A percentile compares a stretch with the other conserved stretches of the same genome.
Conservation (phyloP, 345 rosid genomes). For the Citrus maxima region DNA sequence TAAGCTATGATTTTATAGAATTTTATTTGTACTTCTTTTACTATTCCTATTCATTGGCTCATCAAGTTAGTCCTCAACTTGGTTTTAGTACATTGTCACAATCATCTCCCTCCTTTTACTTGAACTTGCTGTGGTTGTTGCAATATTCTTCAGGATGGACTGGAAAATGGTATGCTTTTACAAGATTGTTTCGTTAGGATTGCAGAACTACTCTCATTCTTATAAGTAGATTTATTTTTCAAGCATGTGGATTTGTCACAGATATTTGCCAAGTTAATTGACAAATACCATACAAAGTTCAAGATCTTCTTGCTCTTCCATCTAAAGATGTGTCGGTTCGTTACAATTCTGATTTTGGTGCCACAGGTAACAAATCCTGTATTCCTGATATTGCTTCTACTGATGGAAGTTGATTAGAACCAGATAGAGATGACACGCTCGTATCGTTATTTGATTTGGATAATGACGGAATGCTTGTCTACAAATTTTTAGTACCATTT, state of each 20-base stretch:
- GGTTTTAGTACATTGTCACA: constrained; percentile 37
- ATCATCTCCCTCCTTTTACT: constrained; percentile 33
- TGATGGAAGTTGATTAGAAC: background rate
- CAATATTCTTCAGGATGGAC: constrained; percentile 44
- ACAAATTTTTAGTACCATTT: too few species aligned
- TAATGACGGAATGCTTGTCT: too few species aligned
- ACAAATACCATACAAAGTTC: constrained; percentile 10
- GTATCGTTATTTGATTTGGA: too few species aligned
- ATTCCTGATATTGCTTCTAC: background rate
- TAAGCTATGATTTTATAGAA: background rate
- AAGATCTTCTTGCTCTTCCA: constrained; percentile 32
- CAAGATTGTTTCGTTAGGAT: background rate
- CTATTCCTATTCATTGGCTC: background rate
- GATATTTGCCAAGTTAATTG: constrained; percentile 32
- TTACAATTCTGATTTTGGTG: constrained; percentile 23
- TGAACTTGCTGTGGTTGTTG: constrained; percentile 32
- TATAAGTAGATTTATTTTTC: background rate
- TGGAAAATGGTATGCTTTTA: constrained; percentile 40
- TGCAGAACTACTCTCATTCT: background rate
- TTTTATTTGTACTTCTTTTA: background rate
- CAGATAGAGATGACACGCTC: background rate
- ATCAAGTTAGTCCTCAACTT: constrained; percentile 26
- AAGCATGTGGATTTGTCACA: constrained; percentile 17
- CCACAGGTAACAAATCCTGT: constrained; percentile 39
- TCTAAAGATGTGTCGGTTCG: constrained; percentile 28